phyloP scores from a whole-genome alignment of 2,329 filamentous ascomycete species.

The Nemania bipapillata region DNA sequence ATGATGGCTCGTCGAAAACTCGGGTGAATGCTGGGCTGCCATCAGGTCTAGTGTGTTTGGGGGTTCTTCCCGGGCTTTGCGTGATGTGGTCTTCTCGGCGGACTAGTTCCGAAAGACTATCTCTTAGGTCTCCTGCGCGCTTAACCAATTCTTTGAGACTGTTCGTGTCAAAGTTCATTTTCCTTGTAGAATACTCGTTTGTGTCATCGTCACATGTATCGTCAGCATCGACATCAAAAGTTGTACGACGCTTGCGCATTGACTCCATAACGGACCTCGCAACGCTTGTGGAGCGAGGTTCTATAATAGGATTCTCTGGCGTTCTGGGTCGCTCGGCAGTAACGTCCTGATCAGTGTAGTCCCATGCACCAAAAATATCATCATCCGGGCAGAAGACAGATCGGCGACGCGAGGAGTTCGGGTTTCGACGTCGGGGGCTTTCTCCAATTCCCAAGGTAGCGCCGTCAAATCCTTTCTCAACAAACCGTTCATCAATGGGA shows the following conservation, averaged over 20 bases:
- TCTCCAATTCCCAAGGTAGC: conserved; percentile 58
- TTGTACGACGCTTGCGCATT: conserved; percentile 66
- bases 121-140: conserved; percentile 68
- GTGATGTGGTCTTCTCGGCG: conserved; percentile 69
- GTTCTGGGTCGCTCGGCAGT: conserved; percentile 55
- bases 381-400: conserved; percentile 74
- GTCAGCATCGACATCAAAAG: conserved; percentile 47
- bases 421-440: conserved; percentile 58
- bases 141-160: conserved; percentile 74
- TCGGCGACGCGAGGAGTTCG: conserved; percentile 63
- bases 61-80: conserved; percentile 65
- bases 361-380: conserved; percentile 70
- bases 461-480: conserved; percentile 62
- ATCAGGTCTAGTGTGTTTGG: conserved; percentile 61
- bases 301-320: conserved; percentile 54
- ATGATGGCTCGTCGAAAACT: conserved; percentile 71
- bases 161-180: conserved; percentile 75
- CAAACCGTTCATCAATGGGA: conserved; percentile 58
- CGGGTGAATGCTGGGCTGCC: conserved; percentile 75
- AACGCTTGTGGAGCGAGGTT: conserved; percentile 60
- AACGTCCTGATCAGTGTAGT: conserved; percentile 55
- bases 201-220: conserved; percentile 51
- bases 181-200: conserved; percentile 57
- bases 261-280: conserved; percentile 72
- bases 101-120: conserved; percentile 68